A percentile compares a stretch with the other conserved stretches of the same genome.
Conservation (phyloP, 768 basidiomycete species). For the Suillus alpinus region DNA sequence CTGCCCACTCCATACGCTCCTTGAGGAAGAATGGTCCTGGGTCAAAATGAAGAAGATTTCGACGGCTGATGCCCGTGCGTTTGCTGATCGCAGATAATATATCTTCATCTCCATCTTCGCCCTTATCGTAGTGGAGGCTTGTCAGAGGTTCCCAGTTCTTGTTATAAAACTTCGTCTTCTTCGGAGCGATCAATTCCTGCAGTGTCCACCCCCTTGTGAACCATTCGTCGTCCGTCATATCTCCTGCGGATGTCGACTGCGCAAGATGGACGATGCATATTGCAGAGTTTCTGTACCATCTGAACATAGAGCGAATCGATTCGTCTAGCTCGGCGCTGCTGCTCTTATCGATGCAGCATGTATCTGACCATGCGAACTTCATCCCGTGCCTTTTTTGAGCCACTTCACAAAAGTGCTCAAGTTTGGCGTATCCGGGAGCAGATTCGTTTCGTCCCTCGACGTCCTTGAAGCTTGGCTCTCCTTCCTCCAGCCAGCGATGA, state of each 20-base stretch:
- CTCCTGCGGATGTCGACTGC: background rate
- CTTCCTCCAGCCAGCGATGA: background rate
- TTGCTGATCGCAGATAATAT: background rate
- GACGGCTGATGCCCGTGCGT: background rate
- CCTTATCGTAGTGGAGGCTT: too few species aligned
- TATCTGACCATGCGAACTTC: conserved; percentile 7
- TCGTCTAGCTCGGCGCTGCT: conserved; percentile 15
- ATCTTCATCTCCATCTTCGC: background rate
- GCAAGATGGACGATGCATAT: conserved; percentile 11
- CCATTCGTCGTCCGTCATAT: conserved; percentile 8
- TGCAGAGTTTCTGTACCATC: conserved; percentile 11
- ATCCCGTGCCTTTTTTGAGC: background rate
- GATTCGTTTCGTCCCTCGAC: background rate
- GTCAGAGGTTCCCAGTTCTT: conserved; percentile 5
- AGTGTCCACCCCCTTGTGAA: conserved; percentile 1
- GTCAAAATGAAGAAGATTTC: background rate
- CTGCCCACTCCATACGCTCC: conserved; percentile 7
- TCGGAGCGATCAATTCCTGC: conserved; percentile 8
- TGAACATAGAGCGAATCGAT: conserved; percentile 15
- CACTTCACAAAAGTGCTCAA: background rate
- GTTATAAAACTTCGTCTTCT: conserved; percentile 8
- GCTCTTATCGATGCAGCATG: conserved; percentile 11
- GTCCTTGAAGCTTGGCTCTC: background rate
- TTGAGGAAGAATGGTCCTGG: background rate
- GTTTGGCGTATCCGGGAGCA: background rate